These are phyloP conservation scores for Suillus americanus DNA, from an alignment of 768 basidiomycete genomes.

Conservation along the genomic window DNA sequence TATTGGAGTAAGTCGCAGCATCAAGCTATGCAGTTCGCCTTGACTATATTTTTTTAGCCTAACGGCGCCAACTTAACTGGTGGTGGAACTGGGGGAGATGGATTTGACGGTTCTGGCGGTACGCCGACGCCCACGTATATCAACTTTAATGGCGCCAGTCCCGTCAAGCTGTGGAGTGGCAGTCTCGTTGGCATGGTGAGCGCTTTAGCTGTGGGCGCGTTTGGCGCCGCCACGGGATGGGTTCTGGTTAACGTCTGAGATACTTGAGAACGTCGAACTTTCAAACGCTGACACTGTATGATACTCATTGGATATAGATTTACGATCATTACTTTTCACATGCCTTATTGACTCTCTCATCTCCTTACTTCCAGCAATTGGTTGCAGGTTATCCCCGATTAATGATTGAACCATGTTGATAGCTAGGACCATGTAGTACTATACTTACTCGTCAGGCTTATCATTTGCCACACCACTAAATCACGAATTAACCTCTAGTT, in stretches of 20 bases:
- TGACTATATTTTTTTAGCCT: constrained; percentile 38
- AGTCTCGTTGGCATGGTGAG: constrained; percentile 4
- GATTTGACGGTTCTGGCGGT: constrained; percentile 17
- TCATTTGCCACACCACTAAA: not conserved
- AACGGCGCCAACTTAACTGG: constrained; percentile 72
- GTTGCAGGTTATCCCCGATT: not conserved
- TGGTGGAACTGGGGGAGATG: constrained; percentile 47
- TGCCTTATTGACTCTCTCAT: not conserved
- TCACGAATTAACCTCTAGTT: not conserved
- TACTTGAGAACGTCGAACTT: not conserved
- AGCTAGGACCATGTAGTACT: not conserved
- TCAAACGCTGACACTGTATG: not conserved
- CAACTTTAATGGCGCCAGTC: constrained; percentile 44
- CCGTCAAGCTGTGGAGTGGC: not conserved
- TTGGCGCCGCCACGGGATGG: constrained; percentile 6
- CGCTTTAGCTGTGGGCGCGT: constrained; percentile 6
- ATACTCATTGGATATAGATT: not conserved
- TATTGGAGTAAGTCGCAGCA: constrained; percentile 52
- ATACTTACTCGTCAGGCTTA: not conserved
- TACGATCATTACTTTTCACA: constrained; percentile 1
- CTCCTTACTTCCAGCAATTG: not conserved
- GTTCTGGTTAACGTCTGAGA: constrained; percentile 5
- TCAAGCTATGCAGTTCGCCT: constrained; percentile 3
- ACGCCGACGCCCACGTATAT: constrained; percentile 37
- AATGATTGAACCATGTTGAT: not conserved